phyloP scores from a whole-genome alignment of 1,284 basidiomycete genomes.

The Pascua guehoae region DNA sequence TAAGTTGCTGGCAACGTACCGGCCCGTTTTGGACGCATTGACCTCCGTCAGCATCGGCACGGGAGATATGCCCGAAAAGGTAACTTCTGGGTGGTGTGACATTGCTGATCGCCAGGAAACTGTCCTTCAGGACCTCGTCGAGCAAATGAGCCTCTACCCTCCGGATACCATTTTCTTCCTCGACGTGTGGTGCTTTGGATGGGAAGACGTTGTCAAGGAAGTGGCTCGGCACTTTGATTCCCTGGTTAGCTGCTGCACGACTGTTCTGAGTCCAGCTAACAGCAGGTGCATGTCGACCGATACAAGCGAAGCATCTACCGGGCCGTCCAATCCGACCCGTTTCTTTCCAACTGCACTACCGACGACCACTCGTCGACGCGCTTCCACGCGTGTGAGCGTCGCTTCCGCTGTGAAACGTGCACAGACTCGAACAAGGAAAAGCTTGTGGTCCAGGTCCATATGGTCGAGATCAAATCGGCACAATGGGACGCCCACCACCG shows the following conservation, averaged over 20 bases:
- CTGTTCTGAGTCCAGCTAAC: background rate
- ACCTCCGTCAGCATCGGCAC: constrained; percentile 52
- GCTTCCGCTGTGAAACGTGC: constrained; percentile 61
- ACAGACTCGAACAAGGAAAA: constrained; percentile 15
- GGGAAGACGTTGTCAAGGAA: constrained; percentile 76
- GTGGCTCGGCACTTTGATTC: constrained; percentile 63
- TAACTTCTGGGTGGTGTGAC: constrained; percentile 26
- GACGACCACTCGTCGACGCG: constrained; percentile 60
- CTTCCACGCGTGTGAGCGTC: constrained; percentile 88
- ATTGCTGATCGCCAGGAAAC: constrained; percentile 54
- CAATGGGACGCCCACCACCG: constrained; percentile 38
- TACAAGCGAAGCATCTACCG: constrained; percentile 74
- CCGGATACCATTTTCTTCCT: constrained; percentile 72
- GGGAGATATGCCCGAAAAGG: constrained; percentile 68
- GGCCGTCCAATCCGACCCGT: constrained; percentile 57
- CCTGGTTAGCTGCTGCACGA: constrained; percentile 54
- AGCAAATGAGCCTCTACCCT: constrained; percentile 67
- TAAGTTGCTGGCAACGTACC: constrained; percentile 20
- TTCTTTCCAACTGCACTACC: constrained; percentile 64
- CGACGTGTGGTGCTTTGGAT: constrained; percentile 91
- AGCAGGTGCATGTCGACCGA: constrained; percentile 78
- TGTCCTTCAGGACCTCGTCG: constrained; percentile 64
- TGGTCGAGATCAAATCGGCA: constrained; percentile 56
- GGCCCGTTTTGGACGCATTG: background rate
- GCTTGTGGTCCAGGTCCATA: constrained; percentile 33